Evolutionary conservation across 2,329 filamentous ascomycete genomes (phyloP).

Genomic region (Penicillium sp.): DNA sequence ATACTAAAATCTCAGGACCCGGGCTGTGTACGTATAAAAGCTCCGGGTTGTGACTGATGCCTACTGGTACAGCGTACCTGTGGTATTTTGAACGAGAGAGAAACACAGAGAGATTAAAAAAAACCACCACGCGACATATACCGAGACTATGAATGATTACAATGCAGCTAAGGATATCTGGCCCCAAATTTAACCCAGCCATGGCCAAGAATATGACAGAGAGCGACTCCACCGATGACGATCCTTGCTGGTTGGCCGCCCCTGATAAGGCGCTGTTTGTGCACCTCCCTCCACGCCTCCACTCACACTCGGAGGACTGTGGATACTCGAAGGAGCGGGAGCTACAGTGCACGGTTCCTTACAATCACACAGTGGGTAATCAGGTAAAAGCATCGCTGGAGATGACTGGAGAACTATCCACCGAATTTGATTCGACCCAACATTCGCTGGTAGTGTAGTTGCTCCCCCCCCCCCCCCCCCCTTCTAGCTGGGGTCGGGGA

Average conservation of each 20-base stretch:
- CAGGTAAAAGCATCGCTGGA: background rate
- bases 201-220: background rate
- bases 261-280: slow-evolving; percentile 14
- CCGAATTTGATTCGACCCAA: background rate
- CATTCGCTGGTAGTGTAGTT: background rate
- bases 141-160: background rate
- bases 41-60: background rate
- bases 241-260: slow-evolving; percentile 18
- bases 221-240: slow-evolving; percentile 12
- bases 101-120: background rate
- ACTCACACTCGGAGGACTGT: slow-evolving; percentile 6
- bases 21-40: too few species aligned
- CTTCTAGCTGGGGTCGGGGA: slow-evolving; percentile 12
- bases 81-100: background rate
- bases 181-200: background rate
- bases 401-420: background rate
- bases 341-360: slow-evolving; percentile 7
- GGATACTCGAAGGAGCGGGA: slow-evolving; percentile 10
- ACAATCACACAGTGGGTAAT: background rate
- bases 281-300: slow-evolving; percentile 8
- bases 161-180: slow-evolving; percentile 11
- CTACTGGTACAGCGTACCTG: too few species aligned
- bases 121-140: background rate
- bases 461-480: too few species aligned
- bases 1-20: background rate